These are phyloP conservation scores for Pseudopithomyces maydicus DNA, from an alignment of 2,329 filamentous ascomycete species.

Conservation along the genomic window DNA sequence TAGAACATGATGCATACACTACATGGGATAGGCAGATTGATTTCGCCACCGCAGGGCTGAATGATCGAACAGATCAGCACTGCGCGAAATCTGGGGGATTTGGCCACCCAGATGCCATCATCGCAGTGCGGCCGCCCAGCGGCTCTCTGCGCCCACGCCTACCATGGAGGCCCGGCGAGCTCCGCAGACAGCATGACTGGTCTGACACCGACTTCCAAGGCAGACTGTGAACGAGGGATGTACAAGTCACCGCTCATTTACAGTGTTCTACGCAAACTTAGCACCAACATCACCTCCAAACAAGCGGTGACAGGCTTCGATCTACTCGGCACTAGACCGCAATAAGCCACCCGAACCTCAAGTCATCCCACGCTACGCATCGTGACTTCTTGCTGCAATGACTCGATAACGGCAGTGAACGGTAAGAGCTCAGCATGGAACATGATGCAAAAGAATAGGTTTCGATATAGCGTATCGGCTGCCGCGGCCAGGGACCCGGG, in stretches of 20 bases:
- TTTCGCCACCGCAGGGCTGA: conserved; percentile 5
- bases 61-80: background rate
- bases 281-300: conserved; percentile 2
- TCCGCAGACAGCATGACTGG: background rate
- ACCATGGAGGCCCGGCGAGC: background rate
- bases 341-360: conserved; percentile 2
- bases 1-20: background rate
- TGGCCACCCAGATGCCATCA: conserved; percentile 2
- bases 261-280: background rate
- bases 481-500: background rate
- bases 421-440: background rate
- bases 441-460: background rate
- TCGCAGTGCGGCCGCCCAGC: background rate
- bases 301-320: conserved; percentile 6
- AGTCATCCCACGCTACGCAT: conserved; percentile 6
- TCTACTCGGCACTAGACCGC: background rate
- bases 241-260: conserved; percentile 4
- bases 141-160: background rate
- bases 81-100: conserved; percentile 3
- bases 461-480: background rate
- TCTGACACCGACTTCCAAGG: conserved; percentile 4
- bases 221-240: background rate
- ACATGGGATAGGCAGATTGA: background rate
- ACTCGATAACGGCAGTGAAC: background rate
- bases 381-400: background rate